phyloP scores from a whole-genome alignment of 768 basidiomycete species.

The Rubroboletus satanas region DNA sequence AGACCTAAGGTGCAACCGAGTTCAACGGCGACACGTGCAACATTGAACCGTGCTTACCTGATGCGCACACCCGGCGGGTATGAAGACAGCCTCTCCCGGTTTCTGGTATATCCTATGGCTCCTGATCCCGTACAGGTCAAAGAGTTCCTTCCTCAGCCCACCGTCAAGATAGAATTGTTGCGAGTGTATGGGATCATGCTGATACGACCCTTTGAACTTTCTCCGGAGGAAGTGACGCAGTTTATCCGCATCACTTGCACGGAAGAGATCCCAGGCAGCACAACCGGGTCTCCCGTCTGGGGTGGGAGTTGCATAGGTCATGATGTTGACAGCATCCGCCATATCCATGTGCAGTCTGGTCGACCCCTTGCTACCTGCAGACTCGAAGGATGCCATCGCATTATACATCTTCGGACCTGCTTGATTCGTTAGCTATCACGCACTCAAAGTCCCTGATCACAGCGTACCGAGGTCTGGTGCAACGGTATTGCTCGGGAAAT shows the following conservation, averaged over 20 bases:
- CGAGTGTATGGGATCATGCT: slow-evolving; percentile 84
- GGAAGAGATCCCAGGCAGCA: slow-evolving; percentile 91
- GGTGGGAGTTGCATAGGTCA: slow-evolving; percentile 63
- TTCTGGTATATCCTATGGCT: slow-evolving; percentile 85
- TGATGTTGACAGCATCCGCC: slow-evolving; percentile 90
- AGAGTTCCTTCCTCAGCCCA: slow-evolving; percentile 62
- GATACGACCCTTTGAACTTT: slow-evolving; percentile 52
- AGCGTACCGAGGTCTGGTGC: slow-evolving; percentile 73
- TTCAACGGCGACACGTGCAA: background rate
- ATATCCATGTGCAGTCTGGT: slow-evolving; percentile 93
- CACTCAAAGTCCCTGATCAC: background rate
- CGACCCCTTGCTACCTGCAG: slow-evolving; percentile 70
- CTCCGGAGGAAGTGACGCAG: slow-evolving; percentile 71
- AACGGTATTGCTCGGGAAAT: slow-evolving; percentile 77
- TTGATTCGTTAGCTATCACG: slow-evolving; percentile 11
- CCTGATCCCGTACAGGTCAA: slow-evolving; percentile 61
- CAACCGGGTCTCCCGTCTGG: slow-evolving; percentile 65
- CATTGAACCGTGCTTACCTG: slow-evolving; percentile 49
- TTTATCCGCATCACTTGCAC: slow-evolving; percentile 74
- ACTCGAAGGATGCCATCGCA: slow-evolving; percentile 70
- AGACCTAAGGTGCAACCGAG: slow-evolving; percentile 51
- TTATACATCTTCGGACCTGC: slow-evolving; percentile 95
- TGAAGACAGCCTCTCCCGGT: slow-evolving; percentile 91
- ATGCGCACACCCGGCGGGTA: slow-evolving; percentile 91
- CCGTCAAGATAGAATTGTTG: slow-evolving; percentile 85